Percentiles rank a stretch among this genome's conserved stretches.
phyloP scores from a whole-genome alignment of 2,329 filamentous ascomycete genomes.

The Alternaria hordeiaustralica region DNA sequence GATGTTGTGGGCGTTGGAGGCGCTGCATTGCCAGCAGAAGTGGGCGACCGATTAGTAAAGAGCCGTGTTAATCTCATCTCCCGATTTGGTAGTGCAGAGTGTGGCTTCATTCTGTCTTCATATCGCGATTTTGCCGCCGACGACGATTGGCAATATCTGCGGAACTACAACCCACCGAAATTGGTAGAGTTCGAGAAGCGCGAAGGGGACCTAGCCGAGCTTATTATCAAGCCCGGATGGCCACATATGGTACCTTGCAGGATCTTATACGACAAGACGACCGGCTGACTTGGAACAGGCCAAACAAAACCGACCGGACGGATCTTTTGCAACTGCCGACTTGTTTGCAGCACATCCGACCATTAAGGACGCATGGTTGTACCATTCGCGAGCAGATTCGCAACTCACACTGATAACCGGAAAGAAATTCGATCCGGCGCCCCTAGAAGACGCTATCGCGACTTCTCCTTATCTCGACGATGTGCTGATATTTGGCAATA shows the following conservation, averaged over 20 bases:
- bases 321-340: conserved; percentile 68
- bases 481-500: conserved; percentile 68
- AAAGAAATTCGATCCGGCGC: conserved; percentile 72
- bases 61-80: conserved; percentile 64
- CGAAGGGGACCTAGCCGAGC: conserved; percentile 54
- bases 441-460: conserved; percentile 63
- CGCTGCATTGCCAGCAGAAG: conserved; percentile 60
- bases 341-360: conserved; percentile 64
- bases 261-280: neutral
- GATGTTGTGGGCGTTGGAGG: conserved; percentile 69
- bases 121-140: conserved; percentile 62
- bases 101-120: conserved; percentile 69
- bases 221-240: conserved; percentile 64
- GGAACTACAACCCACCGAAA: conserved; percentile 47
- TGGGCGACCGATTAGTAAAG: conserved; percentile 62
- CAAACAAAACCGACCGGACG: conserved; percentile 64
- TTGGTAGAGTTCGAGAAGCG: conserved; percentile 59
- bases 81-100: conserved; percentile 70
- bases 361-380: conserved; percentile 65
- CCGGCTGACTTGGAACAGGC: conserved; percentile 39
- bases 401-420: conserved; percentile 69
- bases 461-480: conserved; percentile 58
- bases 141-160: conserved; percentile 67
- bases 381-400: conserved; percentile 67
- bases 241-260: conserved; percentile 57